phyloP scores from a whole-genome alignment of 106 monocot genomes.

The Platanthera guangdongensis region DNA sequence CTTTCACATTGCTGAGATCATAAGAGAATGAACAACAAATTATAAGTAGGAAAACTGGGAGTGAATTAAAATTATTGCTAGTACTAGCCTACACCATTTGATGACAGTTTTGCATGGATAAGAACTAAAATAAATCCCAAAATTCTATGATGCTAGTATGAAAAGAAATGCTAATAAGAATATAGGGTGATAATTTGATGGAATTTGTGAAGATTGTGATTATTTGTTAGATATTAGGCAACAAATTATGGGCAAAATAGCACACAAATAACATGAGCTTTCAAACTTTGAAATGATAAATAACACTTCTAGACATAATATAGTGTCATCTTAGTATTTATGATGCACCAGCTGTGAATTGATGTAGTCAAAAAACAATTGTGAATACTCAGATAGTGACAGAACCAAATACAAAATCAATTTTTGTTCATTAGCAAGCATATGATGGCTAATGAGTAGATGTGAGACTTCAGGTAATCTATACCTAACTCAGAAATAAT shows the following conservation, averaged over 20 bases:
- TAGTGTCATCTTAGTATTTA: no score
- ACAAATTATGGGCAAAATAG: not conserved
- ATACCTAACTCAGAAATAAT: no score
- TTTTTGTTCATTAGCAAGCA: no score
- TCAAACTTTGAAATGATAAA: not conserved
- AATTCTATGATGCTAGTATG: not conserved
- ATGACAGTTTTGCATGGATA: not conserved
- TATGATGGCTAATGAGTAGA: no score
- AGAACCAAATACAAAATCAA: no score
- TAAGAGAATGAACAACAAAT: not conserved
- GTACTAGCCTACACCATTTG: not conserved
- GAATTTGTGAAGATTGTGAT: not conserved
- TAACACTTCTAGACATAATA: no score
- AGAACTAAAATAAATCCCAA: not conserved
- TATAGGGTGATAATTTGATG: not conserved
- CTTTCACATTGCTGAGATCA: constrained; percentile 63
- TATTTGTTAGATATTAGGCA: not conserved
- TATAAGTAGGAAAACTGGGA: not conserved
- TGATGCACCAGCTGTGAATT: no score
- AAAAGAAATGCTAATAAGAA: not conserved
- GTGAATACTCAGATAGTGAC: no score
- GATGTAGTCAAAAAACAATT: no score
- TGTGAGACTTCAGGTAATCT: no score
- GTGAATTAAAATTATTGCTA: not conserved
- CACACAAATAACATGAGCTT: not conserved